Conservation (phyloP, 805 yeast genomes). For the Ogataea haglerorum region DNA sequence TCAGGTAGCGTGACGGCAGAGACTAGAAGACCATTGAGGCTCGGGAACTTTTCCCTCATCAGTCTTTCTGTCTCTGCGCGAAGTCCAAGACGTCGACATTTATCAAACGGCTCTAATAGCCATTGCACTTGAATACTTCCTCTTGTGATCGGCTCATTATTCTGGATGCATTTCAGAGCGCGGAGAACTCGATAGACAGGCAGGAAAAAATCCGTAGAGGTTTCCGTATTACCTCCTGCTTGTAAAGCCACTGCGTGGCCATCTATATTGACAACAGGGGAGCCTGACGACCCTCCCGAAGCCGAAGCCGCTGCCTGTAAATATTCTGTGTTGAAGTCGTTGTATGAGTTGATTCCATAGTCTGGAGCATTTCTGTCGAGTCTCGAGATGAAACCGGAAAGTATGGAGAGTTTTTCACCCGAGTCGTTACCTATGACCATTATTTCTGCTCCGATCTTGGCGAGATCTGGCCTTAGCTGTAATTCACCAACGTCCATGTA, state of each 20-base stretch:
- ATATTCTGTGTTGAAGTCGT: slow-evolving; percentile 91
- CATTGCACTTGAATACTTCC: slow-evolving; percentile 93
- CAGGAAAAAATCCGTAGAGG: slow-evolving; percentile 88
- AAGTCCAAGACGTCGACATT: slow-evolving; percentile 83
- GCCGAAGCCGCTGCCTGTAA: slow-evolving; percentile 96
- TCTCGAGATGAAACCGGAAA: slow-evolving; percentile 82
- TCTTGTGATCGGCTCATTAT: slow-evolving; percentile 58
- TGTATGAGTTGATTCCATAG: slow-evolving; percentile 82
- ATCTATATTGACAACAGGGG: slow-evolving; percentile 89
- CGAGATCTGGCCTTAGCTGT: slow-evolving; percentile 72
- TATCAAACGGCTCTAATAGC: slow-evolving; percentile 83
- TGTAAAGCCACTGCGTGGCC: slow-evolving; percentile 89
- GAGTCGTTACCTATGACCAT: slow-evolving; percentile 96
- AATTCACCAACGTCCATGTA: slow-evolving; percentile 70
- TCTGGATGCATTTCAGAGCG: slow-evolving; percentile 73
- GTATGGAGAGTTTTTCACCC: slow-evolving; percentile 86
- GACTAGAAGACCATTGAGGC: slow-evolving; percentile 73
- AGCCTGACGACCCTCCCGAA: slow-evolving; percentile 93
- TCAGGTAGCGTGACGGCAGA: slow-evolving; percentile 78
- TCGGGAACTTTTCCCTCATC: slow-evolving; percentile 69
- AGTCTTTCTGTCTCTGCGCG: slow-evolving; percentile 66
- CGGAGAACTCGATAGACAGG: slow-evolving; percentile 82
- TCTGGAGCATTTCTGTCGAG: slow-evolving; percentile 93
- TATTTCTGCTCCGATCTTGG: slow-evolving; percentile 88
- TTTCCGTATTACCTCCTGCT: slow-evolving; percentile 91